Percentiles rank a stretch among this genome's conserved stretches.
Conservation (phyloP, 768 basidiomycete species). For the Panus rudis region DNA sequence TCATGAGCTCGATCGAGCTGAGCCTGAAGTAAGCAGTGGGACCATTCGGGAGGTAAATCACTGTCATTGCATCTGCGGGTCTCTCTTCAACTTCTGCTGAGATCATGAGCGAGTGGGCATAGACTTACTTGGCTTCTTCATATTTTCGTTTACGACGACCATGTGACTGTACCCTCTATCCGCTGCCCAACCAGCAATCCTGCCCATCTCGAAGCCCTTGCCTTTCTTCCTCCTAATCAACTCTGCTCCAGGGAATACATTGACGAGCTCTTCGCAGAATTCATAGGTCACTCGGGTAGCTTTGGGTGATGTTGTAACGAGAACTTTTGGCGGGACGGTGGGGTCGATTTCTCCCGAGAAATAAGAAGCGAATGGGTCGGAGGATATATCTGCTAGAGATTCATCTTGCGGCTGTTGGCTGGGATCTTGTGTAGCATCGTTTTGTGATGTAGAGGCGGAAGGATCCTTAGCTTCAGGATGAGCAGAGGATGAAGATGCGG, state of each 20-base stretch:
- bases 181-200: slow-evolving; percentile 90
- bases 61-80: slow-evolving; percentile 77
- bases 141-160: slow-evolving; percentile 92
- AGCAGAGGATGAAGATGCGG: slow-evolving; percentile 13
- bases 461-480: slow-evolving; percentile 9
- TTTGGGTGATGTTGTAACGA: slow-evolving; percentile 86
- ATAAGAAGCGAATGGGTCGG: slow-evolving; percentile 74
- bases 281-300: slow-evolving; percentile 86
- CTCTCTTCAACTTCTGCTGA: neutral
- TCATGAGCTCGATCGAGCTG: slow-evolving; percentile 78
- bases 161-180: slow-evolving; percentile 84
- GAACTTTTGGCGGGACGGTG: slow-evolving; percentile 71
- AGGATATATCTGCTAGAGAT: slow-evolving; percentile 57
- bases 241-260: slow-evolving; percentile 88
- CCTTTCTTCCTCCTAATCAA: slow-evolving; percentile 83
- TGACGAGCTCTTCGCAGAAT: slow-evolving; percentile 87
- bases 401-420: slow-evolving; percentile 44
- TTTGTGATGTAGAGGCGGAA: slow-evolving; percentile 26
- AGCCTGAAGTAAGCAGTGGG: slow-evolving; percentile 96
- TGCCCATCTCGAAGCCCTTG: slow-evolving; percentile 84
- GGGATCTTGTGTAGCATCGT: slow-evolving; percentile 11
- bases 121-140: slow-evolving; percentile 82
- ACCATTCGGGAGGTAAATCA: slow-evolving; percentile 85
- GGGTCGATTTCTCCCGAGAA: slow-evolving; percentile 65
- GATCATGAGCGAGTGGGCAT: slow-evolving; percentile 1